Conservation (phyloP, 805 yeast genomes). For the Spathaspora passalidarum region DNA sequence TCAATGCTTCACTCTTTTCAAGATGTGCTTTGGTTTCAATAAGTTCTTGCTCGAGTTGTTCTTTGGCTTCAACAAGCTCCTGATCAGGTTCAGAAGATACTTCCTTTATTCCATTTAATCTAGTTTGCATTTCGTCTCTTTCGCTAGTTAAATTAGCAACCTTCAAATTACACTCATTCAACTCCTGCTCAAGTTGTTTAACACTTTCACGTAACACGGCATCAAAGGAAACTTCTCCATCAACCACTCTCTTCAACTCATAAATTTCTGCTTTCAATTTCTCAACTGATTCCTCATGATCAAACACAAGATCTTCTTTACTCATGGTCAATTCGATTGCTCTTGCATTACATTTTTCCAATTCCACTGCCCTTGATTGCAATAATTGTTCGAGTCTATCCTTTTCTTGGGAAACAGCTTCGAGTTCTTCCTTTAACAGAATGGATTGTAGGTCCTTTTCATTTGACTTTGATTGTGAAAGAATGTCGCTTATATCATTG, state of each 20-base stretch:
- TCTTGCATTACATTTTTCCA: neutral
- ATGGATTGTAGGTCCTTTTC: neutral
- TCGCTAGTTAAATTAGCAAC: neutral
- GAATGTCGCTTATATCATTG: neutral
- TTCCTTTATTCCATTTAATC: slow-evolving; percentile 1
- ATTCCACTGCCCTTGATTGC: neutral
- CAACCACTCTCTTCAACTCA: neutral
- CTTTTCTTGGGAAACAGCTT: neutral
- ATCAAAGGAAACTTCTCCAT: neutral
- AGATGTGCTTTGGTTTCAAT: neutral
- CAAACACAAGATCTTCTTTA: neutral
- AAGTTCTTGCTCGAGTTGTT: no score
- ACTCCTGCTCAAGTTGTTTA: neutral
- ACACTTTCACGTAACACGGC: neutral
- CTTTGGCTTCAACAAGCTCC: slow-evolving; percentile 1
- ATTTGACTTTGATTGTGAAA: neutral
- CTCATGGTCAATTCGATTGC: slow-evolving; percentile 2
- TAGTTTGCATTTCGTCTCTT: neutral
- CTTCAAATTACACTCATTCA: neutral
- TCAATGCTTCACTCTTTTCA: neutral
- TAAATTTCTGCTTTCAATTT: neutral
- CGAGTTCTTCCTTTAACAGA: neutral
- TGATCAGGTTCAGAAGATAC: neutral
- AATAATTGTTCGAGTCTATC: slow-evolving; percentile 2
- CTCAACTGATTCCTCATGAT: neutral